These are phyloP conservation scores for Phallus indusiatus DNA, from an alignment of 768 basidiomycete genomes.

Conservation along the genomic window DNA sequence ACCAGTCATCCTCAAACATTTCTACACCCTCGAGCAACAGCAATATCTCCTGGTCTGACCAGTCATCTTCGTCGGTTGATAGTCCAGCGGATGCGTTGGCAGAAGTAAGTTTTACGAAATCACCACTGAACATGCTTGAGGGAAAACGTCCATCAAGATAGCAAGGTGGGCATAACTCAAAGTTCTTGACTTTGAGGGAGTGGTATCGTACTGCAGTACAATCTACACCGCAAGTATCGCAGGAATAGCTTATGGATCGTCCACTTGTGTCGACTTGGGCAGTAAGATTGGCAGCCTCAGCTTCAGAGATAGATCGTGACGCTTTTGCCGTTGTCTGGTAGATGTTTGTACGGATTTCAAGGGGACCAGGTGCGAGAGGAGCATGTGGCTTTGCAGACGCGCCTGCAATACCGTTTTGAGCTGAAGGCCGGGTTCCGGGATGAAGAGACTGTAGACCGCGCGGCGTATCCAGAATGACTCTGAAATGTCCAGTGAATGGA, in stretches of 20 bases:
- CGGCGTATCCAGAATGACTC: constrained; percentile 93
- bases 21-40: constrained; percentile 92
- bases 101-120: constrained; percentile 80
- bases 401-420: constrained; percentile 27
- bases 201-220: constrained; percentile 86
- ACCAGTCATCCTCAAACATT: constrained; percentile 98
- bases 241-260: constrained; percentile 48
- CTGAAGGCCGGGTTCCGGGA: constrained; percentile 56
- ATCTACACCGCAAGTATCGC: constrained; percentile 93
- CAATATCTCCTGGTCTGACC: constrained; percentile 87
- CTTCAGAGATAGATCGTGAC: constrained; percentile 55
- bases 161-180: constrained; percentile 84
- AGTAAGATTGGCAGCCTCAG: constrained; percentile 59
- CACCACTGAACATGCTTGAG: constrained; percentile 90
- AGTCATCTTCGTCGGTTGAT: constrained; percentile 43
- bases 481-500: constrained; percentile 98
- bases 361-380: constrained; percentile 50
- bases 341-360: constrained; percentile 81
- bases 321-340: constrained; percentile 83
- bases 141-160: constrained; percentile 97
- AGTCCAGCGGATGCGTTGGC: constrained; percentile 16
- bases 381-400: constrained; percentile 17
- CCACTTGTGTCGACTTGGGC: constrained; percentile 34
- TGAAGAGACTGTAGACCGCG: constrained; percentile 92
- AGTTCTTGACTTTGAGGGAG: constrained; percentile 84